Evolutionary conservation across 2,329 filamentous ascomycete genomes (phyloP), one percentile per base, ranked within the genome.

Genomic region (Calonectria hawksworthii): DNA sequence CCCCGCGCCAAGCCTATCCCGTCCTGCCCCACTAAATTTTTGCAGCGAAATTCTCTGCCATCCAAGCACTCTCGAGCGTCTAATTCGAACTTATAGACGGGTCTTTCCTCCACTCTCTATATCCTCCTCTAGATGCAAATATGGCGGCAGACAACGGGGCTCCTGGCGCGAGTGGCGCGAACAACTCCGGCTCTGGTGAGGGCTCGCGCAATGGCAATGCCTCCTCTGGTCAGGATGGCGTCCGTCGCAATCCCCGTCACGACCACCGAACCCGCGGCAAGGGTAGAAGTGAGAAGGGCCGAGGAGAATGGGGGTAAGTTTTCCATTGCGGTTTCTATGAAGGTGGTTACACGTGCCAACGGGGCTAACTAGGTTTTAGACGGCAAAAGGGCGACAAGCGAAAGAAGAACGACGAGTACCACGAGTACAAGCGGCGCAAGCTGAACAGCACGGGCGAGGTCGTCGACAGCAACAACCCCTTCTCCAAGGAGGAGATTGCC

Each of bases 401-500:
- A 76, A 83, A 85, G 78, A 82, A 83, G 75, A 83, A 84, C 67
- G 83, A 84, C 73, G 85, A 86, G 68, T 87, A 83, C 72, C 84
- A 84, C 74, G 84, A 86, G 77, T 85, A 81, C 70, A 87, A 87
- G 81, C 86, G 86, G 64, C 83, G 85, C 72, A 87, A 87, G 82
- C 78, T 85, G 70, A 83, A 83, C 78, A 81, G 82, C 74, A 74
- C 84, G 51, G 84, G 85, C 77, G 83, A 85, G 34, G 73, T 82
- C 41, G 78, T 65, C 56, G 82, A 81, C 18, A 74, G 77, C 75
- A 82, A 79, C 65, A 91, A 91, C 73, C 87, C 88, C 50, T 92
- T 92, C 80, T 86, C 87, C 69, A 91, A 94, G 80, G 95, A 97
- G 77, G 96, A 98, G 86, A 96, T 98, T 79, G 95, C 94, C 16